These are phyloP conservation scores for Diaporthe citri DNA, from an alignment of 2,329 filamentous ascomycete species.

Conservation along the genomic window DNA sequence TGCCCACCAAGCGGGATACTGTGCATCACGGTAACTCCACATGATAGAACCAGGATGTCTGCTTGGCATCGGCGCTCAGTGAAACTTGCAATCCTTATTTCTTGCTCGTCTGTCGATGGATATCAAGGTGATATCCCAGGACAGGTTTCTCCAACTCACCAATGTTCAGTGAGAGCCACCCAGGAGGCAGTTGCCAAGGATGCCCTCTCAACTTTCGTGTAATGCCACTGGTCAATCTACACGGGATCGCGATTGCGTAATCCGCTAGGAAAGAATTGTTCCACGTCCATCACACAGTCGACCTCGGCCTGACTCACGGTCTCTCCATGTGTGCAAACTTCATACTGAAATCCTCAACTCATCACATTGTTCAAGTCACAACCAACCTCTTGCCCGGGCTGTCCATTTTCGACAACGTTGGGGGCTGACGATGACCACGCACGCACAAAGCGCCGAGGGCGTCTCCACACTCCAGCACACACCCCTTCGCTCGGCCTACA, in stretches of 20 bases:
- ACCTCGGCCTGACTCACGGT: constrained; percentile 4
- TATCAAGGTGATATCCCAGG: not conserved
- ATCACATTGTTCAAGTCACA: not conserved
- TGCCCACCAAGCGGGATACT: not conserved
- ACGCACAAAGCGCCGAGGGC: not conserved
- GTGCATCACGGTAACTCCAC: not conserved
- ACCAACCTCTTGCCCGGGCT: not conserved
- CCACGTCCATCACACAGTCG: not conserved
- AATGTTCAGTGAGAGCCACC: not conserved
- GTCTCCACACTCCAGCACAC: not conserved
- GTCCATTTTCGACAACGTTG: not conserved
- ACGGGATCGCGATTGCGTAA: not conserved
- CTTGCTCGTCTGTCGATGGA: not conserved
- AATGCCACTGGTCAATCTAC: constrained; percentile 4
- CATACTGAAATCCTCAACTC: not conserved
- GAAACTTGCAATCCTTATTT: not conserved
- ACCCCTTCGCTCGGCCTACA: constrained; percentile 25
- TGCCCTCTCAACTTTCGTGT: not conserved
- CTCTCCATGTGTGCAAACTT: not conserved
- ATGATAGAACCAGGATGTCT: not conserved
- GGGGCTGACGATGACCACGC: not conserved
- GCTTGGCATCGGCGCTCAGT: not conserved
- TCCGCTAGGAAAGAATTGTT: not conserved
- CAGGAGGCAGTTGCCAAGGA: not conserved
- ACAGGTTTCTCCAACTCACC: not conserved